phyloP scores from a whole-genome alignment of 768 basidiomycete species.

The Calocybe indica region DNA sequence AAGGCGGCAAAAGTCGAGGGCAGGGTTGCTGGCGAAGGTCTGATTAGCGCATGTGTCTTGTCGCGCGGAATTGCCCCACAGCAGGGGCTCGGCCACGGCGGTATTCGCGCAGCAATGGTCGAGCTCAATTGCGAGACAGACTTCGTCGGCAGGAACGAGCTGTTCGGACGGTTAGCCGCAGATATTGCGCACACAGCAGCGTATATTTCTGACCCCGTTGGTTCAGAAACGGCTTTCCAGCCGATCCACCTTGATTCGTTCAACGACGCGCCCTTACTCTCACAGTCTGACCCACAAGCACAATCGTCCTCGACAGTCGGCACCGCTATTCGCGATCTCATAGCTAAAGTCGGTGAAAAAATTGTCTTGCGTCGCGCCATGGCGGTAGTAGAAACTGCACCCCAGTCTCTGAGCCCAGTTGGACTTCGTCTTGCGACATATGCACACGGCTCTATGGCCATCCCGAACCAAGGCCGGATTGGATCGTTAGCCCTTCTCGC shows the following conservation, averaged over 20 bases:
- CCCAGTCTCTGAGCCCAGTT: constrained; percentile 31
- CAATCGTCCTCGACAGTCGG: constrained; percentile 44
- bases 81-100: constrained; percentile 28
- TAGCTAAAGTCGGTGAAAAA: constrained; percentile 78
- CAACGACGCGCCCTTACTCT: constrained; percentile 63
- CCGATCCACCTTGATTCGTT: constrained; percentile 45
- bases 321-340: constrained; percentile 59
- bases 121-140: constrained; percentile 97
- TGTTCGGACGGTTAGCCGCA: constrained; percentile 71
- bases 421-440: constrained; percentile 49
- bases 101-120: constrained; percentile 76
- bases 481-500: constrained; percentile 52
- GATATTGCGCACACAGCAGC: constrained; percentile 84
- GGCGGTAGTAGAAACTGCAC: constrained; percentile 31
- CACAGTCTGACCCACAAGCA: constrained; percentile 26
- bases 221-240: constrained; percentile 31
- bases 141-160: constrained; percentile 83
- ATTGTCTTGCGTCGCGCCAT: constrained; percentile 61
- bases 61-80: constrained; percentile 48
- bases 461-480: constrained; percentile 49
- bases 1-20: constrained; percentile 82
- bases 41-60: constrained; percentile 72
- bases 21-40: constrained; percentile 71
- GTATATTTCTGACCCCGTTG: constrained; percentile 47
- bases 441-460: constrained; percentile 51